Conservation (phyloP, 257 asterid genomes). For the Craterostigma plantagineum region DNA sequence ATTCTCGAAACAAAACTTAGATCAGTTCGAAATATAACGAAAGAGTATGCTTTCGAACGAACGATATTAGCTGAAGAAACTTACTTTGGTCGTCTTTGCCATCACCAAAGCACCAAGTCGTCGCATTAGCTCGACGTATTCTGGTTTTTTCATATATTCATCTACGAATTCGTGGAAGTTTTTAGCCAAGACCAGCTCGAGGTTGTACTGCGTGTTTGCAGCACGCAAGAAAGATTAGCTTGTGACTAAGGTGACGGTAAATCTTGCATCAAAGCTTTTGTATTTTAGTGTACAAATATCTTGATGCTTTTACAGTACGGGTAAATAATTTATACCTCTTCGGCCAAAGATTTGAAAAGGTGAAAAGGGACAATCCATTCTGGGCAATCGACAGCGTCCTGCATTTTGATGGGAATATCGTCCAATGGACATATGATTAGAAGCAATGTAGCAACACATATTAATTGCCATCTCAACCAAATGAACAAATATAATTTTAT, state of each 20-base stretch:
- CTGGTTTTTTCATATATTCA: conserved; percentile 78
- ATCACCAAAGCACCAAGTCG: conserved; percentile 86
- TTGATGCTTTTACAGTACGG: too few species aligned
- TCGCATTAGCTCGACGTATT: conserved; percentile 77
- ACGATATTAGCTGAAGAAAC: conserved; percentile 5
- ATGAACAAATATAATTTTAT: too few species aligned
- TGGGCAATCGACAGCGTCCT: conserved; percentile 99
- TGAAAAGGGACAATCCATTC: conserved; percentile 95
- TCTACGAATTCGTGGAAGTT: conserved; percentile 66
- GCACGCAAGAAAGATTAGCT: too few species aligned
- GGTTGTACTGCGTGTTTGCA: conserved; percentile 43
- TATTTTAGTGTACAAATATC: too few species aligned
- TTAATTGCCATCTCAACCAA: too few species aligned
- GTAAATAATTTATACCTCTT: too few species aligned
- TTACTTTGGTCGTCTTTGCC: conserved; percentile 74
- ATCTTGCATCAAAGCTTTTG: too few species aligned
- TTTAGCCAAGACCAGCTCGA: conserved; percentile 80
- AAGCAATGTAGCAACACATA: too few species aligned
- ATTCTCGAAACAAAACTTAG: too few species aligned
- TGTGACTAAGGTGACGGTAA: too few species aligned
- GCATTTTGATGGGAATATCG: conserved; percentile 6
- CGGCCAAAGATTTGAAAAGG: conserved; percentile 77
- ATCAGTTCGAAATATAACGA: neutral
- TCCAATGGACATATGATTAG: too few species aligned
- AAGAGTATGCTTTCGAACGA: too few species aligned